Evolutionary conservation across 2,329 filamentous ascomycete genomes (phyloP).

Genomic region (Ophiostoma triangulosporum): DNA sequence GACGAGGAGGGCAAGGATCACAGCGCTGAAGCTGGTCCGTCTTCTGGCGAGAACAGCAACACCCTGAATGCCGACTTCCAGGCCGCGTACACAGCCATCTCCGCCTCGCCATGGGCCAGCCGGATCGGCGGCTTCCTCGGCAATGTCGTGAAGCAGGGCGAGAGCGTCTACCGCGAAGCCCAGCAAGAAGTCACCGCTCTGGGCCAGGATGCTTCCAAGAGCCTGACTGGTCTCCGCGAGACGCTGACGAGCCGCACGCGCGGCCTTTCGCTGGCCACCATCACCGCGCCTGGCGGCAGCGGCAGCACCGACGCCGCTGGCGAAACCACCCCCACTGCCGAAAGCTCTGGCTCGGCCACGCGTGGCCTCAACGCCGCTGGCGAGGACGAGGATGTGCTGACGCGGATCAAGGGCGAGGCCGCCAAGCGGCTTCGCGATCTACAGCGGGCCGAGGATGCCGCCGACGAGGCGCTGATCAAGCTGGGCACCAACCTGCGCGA

Average conservation of each 20-base stretch:
- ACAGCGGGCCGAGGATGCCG: conserved; percentile 84
- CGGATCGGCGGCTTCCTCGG: conserved; percentile 79
- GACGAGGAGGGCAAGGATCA: conserved; percentile 32
- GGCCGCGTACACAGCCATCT: conserved; percentile 90
- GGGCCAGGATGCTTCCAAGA: conserved; percentile 68
- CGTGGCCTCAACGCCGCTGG: not conserved
- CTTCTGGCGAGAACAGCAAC: conserved; percentile 10
- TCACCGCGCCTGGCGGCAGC: conserved; percentile 23
- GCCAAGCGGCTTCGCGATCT: conserved; percentile 77
- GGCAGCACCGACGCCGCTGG: conserved; percentile 16
- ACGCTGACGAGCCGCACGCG: conserved; percentile 61
- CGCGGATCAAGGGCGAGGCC: conserved; percentile 63
- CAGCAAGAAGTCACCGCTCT: conserved; percentile 72
- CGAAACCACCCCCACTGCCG: conserved; percentile 31
- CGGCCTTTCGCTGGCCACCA: conserved; percentile 50
- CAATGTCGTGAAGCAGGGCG: conserved; percentile 88
- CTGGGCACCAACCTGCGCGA: conserved; percentile 83
- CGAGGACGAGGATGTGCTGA: conserved; percentile 44
- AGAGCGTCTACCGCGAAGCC: conserved; percentile 70
- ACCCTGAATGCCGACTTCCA: conserved; percentile 79
- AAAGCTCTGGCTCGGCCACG: conserved; percentile 13
- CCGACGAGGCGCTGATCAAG: conserved; percentile 83
- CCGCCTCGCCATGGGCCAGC: conserved; percentile 80
- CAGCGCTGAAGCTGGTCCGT: conserved; percentile 15
- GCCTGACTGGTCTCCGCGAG: conserved; percentile 56